phyloP scores from a whole-genome alignment of 495 filamentous ascomycete species.

The Aspergillus conjunctus region DNA sequence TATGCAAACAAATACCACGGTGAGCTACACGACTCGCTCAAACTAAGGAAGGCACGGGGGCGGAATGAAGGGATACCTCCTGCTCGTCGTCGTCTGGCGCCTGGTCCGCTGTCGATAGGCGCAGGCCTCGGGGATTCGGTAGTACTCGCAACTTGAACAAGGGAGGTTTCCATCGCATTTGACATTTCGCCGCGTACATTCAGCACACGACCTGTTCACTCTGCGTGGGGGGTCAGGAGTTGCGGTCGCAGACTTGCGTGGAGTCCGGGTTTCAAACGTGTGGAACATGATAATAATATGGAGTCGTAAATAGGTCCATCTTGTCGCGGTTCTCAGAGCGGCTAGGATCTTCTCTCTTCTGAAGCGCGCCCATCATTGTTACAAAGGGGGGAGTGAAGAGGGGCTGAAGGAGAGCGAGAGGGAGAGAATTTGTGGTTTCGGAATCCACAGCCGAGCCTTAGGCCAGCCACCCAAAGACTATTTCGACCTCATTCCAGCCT shows the following conservation, averaged over 20 bases:
- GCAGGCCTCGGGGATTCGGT: constrained; percentile 11
- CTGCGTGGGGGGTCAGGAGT: constrained; percentile 5
- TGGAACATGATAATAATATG: constrained; percentile 9
- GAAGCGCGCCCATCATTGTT: background rate
- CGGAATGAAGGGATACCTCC: constrained; percentile 4
- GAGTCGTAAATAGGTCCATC: background rate
- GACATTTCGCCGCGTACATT: constrained; percentile 15
- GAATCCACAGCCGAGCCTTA: background rate
- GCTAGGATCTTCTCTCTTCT: background rate
- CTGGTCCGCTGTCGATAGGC: constrained; percentile 9
- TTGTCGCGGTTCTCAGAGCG: background rate
- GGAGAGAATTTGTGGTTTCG: background rate
- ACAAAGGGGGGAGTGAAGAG: background rate
- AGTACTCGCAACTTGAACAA: constrained; percentile 15
- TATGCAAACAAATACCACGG: background rate
- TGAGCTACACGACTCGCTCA: background rate
- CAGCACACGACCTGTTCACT: constrained; percentile 14
- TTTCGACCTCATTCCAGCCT: too few relatives aligned
- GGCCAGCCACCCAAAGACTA: background rate
- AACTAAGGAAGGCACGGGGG: background rate
- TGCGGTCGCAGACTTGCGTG: background rate
- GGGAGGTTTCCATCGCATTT: constrained; percentile 13
- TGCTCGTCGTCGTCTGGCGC: constrained; percentile 12
- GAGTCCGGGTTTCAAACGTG: constrained; percentile 10
- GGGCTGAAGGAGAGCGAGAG: background rate